Percentiles rank a stretch among this genome's conserved stretches.
Evolutionary conservation across 1,139 yeast species (phyloP).

Genomic region (Kodamaea anthophila): DNA sequence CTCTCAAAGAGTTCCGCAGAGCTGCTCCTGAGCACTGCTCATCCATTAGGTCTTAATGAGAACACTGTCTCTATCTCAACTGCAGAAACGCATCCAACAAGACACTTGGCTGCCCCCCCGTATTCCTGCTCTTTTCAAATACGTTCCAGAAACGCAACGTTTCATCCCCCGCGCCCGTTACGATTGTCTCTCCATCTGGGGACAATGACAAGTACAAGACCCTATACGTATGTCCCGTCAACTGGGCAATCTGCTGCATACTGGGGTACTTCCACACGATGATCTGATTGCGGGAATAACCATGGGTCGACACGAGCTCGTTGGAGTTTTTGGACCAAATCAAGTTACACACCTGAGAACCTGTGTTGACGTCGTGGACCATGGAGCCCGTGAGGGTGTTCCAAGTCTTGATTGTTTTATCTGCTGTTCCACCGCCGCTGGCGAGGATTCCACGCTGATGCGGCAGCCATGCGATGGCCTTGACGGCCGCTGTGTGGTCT

Average conservation of each 20-base stretch:
- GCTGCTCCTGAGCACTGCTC: too few relatives aligned
- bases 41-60: too few relatives aligned
- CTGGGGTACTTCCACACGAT: conserved; percentile 93
- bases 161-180: conserved; percentile 98
- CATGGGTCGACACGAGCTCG: conserved; percentile 92
- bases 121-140: conserved; percentile 66
- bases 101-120: conserved; percentile 55
- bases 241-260: conserved; percentile 87
- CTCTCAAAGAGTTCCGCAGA: too few relatives aligned
- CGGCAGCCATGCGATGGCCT: conserved; percentile 97
- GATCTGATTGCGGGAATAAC: conserved; percentile 85
- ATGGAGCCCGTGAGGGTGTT: conserved; percentile 75
- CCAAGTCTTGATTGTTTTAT: conserved; percentile 87
- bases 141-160: conserved; percentile 91
- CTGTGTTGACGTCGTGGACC: conserved; percentile 78
- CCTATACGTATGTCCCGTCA: conserved; percentile 91
- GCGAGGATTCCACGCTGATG: conserved; percentile 92
- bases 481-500: conserved; percentile 92
- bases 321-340: conserved; percentile 91
- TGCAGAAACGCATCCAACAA: conserved; percentile 76
- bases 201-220: conserved; percentile 85
- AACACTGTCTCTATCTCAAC: conserved; percentile 52
- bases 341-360: conserved; percentile 92
- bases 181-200: conserved; percentile 98
- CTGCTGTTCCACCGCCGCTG: conserved; percentile 97